Evolutionary conservation across 306 rosid genomes (phyloP).

Genomic region (Datisca glomerata): DNA sequence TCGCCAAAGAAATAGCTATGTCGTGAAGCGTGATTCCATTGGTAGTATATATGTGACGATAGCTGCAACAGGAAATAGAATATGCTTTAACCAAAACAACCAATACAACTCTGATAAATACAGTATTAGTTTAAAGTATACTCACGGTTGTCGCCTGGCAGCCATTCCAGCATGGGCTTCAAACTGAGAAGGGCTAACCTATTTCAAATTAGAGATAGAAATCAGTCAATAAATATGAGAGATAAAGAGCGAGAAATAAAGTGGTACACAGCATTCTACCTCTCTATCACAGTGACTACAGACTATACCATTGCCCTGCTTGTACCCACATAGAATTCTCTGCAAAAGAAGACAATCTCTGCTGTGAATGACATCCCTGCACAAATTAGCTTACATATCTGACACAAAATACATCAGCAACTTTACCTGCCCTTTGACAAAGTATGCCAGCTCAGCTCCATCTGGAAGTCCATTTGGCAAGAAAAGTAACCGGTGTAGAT

Average conservation of each 20-base stretch:
- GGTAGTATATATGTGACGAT: slow-evolving; percentile 91
- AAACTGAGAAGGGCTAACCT: slow-evolving; percentile 98
- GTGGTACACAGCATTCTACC: slow-evolving; percentile 29
- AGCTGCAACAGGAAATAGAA: slow-evolving; percentile 39
- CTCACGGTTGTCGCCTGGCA: slow-evolving; percentile 99
- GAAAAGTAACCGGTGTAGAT: slow-evolving; percentile 81
- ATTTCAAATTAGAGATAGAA: slow-evolving; percentile 19
- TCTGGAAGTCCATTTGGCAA: slow-evolving; percentile 97
- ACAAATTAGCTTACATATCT: too few relatives aligned
- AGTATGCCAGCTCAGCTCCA: slow-evolving; percentile 96
- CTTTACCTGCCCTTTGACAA: slow-evolving; percentile 86
- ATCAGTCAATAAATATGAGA: slow-evolving; percentile 4
- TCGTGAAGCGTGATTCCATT: slow-evolving; percentile 96
- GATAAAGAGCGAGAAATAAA: slow-evolving; percentile 8
- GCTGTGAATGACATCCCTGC: too few relatives aligned
- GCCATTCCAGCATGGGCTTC: slow-evolving; percentile 99
- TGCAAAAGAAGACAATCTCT: slow-evolving; percentile 21
- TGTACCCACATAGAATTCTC: slow-evolving; percentile 90
- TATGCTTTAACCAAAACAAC: slow-evolving; percentile 12
- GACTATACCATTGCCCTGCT: slow-evolving; percentile 86
- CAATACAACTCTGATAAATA: slow-evolving; percentile 9
- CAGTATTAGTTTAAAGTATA: slow-evolving; percentile 16
- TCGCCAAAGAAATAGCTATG: slow-evolving; percentile 88
- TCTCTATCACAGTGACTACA: slow-evolving; percentile 76
- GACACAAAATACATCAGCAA: slow-evolving; percentile 2